Evolutionary conservation across 352 stramenopile genomes (phyloP), one percentile per base, ranked within the genome.

Genomic region (Globisporangium cystogenes): DNA sequence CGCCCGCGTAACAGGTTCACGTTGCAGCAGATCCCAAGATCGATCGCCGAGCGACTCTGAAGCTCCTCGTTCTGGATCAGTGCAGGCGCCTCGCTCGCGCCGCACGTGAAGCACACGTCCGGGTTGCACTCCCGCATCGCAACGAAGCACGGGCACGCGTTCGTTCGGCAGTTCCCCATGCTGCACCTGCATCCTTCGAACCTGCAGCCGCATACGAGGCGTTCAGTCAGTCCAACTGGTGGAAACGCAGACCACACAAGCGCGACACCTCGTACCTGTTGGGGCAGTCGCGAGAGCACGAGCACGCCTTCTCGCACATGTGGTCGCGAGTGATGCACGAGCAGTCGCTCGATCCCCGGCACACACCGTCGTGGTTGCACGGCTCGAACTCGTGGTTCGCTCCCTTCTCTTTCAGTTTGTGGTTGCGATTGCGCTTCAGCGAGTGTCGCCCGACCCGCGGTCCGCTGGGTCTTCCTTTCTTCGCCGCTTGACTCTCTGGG

Each of bases 221-320:
- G 33, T 5, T 7, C 14, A 5, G 6, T 18, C 33, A 39, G 4
- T 16, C 33, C 4, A 39, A 7, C 33, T 7, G 39, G 14, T n/a
- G 26, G 39, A 7, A n/a, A 26, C 8, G 14, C 3, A 18, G 14
- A 39, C 7, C 33, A 12, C 15, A 21, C 26, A 65, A 24, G 12
- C 7, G 35, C 1, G 41, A 15, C 20, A 15, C n/a, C 31, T 56
- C 68, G 18, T 57, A 85, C 72, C 82, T 67, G 48, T 90, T 93
- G 14, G 72, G 65, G 41, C 82, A 93, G 52, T 90, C 70, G 7
- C 70, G 74, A 5, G 82, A 86, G 53, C 82, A 93, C n/a, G 79
- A 89, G 57, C 82, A 93, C 44, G 82, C 79, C 59, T 88, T 90
- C 46, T 90, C 77, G 37, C 82, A 93, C 47, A 72, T 90, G 59